Conservation (phyloP, 345 rosid genomes). For the Brassica incana region DNA sequence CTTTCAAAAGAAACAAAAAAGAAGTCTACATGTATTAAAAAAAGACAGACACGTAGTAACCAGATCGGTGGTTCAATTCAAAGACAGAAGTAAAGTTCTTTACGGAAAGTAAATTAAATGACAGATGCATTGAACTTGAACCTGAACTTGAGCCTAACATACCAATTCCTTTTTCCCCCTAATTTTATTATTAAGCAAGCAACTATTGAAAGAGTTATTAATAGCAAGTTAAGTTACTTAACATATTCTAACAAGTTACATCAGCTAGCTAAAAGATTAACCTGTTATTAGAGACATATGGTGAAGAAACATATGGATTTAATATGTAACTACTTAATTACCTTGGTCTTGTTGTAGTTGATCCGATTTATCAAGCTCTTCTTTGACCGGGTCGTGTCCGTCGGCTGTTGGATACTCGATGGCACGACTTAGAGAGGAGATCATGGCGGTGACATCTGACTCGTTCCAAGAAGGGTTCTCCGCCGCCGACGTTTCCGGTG, state of each 20-base stretch:
- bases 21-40: slow-evolving; percentile 13
- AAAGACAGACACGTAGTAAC: slow-evolving; percentile 35
- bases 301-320: background rate
- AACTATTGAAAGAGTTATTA: slow-evolving; percentile 5
- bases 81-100: slow-evolving; percentile 46
- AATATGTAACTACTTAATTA: background rate
- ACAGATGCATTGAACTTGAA: slow-evolving; percentile 46
- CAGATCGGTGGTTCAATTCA: slow-evolving; percentile 35
- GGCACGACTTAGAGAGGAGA: slow-evolving; percentile 68
- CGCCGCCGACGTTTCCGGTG: slow-evolving; percentile 64
- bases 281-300: background rate
- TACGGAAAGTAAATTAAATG: slow-evolving; percentile 59
- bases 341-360: slow-evolving; percentile 50
- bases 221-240: slow-evolving; percentile 34
- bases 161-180: slow-evolving; percentile 30
- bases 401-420: slow-evolving; percentile 42
- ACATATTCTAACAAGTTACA: slow-evolving; percentile 14
- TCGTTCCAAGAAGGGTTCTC: slow-evolving; percentile 55
- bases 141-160: slow-evolving; percentile 40
- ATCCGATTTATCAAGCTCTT: slow-evolving; percentile 40
- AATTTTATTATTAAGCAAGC: slow-evolving; percentile 18
- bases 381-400: slow-evolving; percentile 27
- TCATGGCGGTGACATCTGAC: slow-evolving; percentile 82
- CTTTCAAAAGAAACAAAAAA: slow-evolving; percentile 5
- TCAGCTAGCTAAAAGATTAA: slow-evolving; percentile 1